Conservation (phyloP, 768 basidiomycete genomes). For the Lactarius psammicola region DNA sequence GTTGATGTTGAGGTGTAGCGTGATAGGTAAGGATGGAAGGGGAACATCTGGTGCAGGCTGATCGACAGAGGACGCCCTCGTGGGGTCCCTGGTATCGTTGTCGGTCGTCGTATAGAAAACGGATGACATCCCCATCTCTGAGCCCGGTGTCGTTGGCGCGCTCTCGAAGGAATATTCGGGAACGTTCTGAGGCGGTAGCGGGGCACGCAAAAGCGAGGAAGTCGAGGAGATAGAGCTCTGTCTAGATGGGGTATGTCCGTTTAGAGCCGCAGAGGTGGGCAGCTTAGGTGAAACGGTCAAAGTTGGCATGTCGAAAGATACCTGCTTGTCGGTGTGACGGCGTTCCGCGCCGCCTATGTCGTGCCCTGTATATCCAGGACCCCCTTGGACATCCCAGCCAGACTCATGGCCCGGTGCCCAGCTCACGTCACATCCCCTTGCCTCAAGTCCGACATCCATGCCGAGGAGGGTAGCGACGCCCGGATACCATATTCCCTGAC, state of each 20-base stretch:
- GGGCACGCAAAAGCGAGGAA: constrained; percentile 70
- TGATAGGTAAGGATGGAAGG: constrained; percentile 60
- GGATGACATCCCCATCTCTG: constrained; percentile 41
- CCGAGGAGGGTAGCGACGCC: constrained; percentile 81
- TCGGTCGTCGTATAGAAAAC: constrained; percentile 39
- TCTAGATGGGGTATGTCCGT: constrained; percentile 40
- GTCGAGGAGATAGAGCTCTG: constrained; percentile 39
- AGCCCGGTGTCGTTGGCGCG: constrained; percentile 53
- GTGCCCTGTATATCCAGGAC: constrained; percentile 69
- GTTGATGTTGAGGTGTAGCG: constrained; percentile 78
- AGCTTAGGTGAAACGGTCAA: constrained; percentile 14
- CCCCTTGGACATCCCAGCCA: constrained; percentile 64
- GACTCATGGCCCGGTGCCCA: constrained; percentile 56
- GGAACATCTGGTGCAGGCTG: constrained; percentile 30
- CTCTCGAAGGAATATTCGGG: constrained; percentile 78
- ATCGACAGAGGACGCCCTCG: constrained; percentile 41
- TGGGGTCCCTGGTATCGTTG: constrained; percentile 38
- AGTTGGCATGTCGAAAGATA: constrained; percentile 43
- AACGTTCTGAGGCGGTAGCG: constrained; percentile 61
- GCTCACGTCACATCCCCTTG: constrained; percentile 62
- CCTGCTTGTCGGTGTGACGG: constrained; percentile 10
- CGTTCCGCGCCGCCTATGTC: constrained; percentile 48
- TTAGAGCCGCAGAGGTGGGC: constrained; percentile 19
- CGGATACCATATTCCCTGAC: constrained; percentile 77
- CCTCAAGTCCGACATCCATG: constrained; percentile 68